Base-by-base conservation (phyloP, 371 early-diverging fungal species). In the Dinochytrium kinnereticum region DNA sequence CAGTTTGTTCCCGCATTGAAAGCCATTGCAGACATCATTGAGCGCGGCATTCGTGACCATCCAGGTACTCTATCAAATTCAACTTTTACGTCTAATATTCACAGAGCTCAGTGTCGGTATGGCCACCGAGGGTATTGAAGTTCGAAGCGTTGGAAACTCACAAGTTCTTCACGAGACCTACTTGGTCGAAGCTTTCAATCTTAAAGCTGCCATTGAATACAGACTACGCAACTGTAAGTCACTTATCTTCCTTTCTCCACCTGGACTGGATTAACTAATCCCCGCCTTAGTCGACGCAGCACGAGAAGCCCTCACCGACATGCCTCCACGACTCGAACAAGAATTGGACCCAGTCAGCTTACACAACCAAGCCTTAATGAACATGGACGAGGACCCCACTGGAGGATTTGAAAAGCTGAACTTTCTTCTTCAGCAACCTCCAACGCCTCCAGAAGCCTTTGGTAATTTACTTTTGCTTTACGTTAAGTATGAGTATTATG, bases 161-260 rank as follows among this genome's bases (percentile, higher is more conserved):
- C 82, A 80, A 64, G 40, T 81, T 1, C 77, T 88, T 37, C 87
- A 88, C 76, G 85, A 87, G 64, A 84, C 82, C 17, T 85, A 80
- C 59, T 71, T 88, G 17, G 74, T 88, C 40, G 88, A 88, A 72
- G 86, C 84, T 0, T 88, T 87, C 72, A 88, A 88, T 69, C 80
- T 88, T 26, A 88, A 88, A 75, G 88, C 88, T 1, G 86, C 88
- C 0, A 86, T 88, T 51, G 86, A 86, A 70, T 87, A 84, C 75
- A 76, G 86, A 10, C 79, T 85, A 31, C 84, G 83, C 53, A 86
- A 87, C 74, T 75, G 86, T 86, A 76, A 64, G 76, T 40, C 50
- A 37, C 28, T 3, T 37, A 30, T 64, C 24, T 44, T 17, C 1
- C 30, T 5, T 3, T 28, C n/a, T 30, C 30, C 76, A 31, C 19